A percentile compares a stretch with the other conserved stretches of the same genome.
Evolutionary conservation across 176 grass and related monocot species (phyloP).

Genomic region (Microstegium vimineum): DNA sequence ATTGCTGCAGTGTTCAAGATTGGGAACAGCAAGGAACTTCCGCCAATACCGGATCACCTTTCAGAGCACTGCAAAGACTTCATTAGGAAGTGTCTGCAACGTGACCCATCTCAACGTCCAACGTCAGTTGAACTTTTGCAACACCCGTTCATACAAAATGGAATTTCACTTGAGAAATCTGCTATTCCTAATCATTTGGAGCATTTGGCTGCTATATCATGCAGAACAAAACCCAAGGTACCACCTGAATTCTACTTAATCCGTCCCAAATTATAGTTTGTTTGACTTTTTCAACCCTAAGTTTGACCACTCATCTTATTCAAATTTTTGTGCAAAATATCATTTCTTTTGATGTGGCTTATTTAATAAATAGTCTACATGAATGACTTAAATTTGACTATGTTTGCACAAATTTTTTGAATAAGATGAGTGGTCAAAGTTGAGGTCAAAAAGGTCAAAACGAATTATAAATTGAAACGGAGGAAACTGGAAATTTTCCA

Average conservation of each 20-base stretch:
- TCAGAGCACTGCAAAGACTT: constrained; percentile 84
- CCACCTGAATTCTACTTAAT: constrained; percentile 5
- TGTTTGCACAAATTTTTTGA: too few relatives aligned
- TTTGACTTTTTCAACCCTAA: too few relatives aligned
- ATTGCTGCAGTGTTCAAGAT: constrained; percentile 99
- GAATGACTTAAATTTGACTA: too few relatives aligned
- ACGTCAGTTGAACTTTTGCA: constrained; percentile 78
- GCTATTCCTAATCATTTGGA: constrained; percentile 57
- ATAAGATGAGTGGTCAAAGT: too few relatives aligned
- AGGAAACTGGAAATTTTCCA: too few relatives aligned
- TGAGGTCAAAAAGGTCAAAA: too few relatives aligned
- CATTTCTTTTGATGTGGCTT: too few relatives aligned
- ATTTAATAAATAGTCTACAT: too few relatives aligned
- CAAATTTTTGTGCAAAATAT: too few relatives aligned
- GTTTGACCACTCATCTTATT: too few relatives aligned
- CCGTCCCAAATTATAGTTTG: too few relatives aligned
- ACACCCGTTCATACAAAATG: constrained; percentile 79
- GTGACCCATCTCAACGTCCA: constrained; percentile 77
- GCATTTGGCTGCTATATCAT: constrained; percentile 48
- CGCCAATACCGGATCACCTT: constrained; percentile 84
- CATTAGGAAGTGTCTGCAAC: constrained; percentile 79
- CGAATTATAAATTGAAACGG: too few relatives aligned
- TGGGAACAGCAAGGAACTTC: constrained; percentile 96
- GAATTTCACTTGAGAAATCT: constrained; percentile 55
- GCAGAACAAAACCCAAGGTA: constrained; percentile 56